Conservation (phyloP, 2,329 filamentous ascomycete species). For the Phoma sp. region DNA sequence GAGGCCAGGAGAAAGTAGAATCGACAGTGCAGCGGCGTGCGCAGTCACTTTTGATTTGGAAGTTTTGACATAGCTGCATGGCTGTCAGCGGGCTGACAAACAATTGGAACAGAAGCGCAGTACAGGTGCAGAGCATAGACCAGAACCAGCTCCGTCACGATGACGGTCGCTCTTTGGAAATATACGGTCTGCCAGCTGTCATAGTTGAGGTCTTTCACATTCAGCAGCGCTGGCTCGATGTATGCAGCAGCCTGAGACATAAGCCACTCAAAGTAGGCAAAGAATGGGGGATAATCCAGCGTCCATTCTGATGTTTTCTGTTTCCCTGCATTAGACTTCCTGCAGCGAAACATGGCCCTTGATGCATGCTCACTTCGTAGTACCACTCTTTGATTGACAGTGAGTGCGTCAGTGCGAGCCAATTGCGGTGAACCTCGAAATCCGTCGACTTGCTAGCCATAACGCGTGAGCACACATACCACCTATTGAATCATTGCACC, state of each 20-base stretch:
- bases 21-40: conserved; percentile 85
- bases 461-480: conserved; percentile 32
- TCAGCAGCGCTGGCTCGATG: conserved; percentile 81
- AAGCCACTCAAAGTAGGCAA: conserved; percentile 94
- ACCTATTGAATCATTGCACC: conserved; percentile 48
- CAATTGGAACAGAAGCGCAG: background rate
- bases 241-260: conserved; percentile 81
- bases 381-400: conserved; percentile 91
- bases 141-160: conserved; percentile 81
- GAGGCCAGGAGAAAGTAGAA: conserved; percentile 88
- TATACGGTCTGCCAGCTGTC: conserved; percentile 93
- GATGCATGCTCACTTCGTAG: conserved; percentile 67
- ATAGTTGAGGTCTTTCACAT: conserved; percentile 80
- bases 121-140: conserved; percentile 81
- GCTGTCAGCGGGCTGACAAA: conserved; percentile 14
- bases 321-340: conserved; percentile 17
- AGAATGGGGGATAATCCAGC: conserved; percentile 97
- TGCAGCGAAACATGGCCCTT: background rate
- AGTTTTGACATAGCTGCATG: conserved; percentile 73
- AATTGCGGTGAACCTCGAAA: conserved; percentile 98
- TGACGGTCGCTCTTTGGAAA: conserved; percentile 90
- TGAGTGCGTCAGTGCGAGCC: conserved; percentile 93
- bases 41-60: conserved; percentile 76
- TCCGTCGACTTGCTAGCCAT: conserved; percentile 88
- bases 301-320: conserved; percentile 98